A percentile compares a stretch with the other conserved stretches of the same genome.
These are phyloP conservation scores for Pisolithus albus DNA, from an alignment of 768 basidiomycete genomes.

Conservation along the genomic window DNA sequence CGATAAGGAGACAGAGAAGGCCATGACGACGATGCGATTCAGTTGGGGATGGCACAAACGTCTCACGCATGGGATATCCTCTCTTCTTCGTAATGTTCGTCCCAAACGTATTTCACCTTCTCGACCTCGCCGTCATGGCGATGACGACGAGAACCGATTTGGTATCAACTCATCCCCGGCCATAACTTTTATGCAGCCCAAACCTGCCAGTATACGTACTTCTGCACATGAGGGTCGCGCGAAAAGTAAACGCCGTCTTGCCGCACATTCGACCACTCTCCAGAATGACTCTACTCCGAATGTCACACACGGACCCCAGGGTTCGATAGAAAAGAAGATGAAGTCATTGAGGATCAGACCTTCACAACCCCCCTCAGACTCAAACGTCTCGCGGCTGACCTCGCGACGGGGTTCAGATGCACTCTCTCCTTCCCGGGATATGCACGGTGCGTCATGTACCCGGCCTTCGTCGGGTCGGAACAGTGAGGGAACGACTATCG, in stretches of 20 bases:
- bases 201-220: constrained; percentile 14
- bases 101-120: constrained; percentile 12
- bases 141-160: constrained; percentile 18
- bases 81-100: constrained; percentile 42
- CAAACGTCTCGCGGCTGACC: constrained; percentile 1
- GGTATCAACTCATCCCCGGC: constrained; percentile 29
- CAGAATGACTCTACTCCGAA: constrained; percentile 19
- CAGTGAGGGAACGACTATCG: constrained; percentile 13
- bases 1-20: constrained; percentile 69
- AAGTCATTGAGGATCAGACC: constrained; percentile 13
- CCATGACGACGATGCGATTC: constrained; percentile 60
- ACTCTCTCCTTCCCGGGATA: constrained; percentile 17
- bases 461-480: constrained; percentile 19
- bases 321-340: constrained; percentile 30
- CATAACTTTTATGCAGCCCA: constrained; percentile 18
- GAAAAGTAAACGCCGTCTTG: constrained; percentile 24
- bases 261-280: constrained; percentile 11
- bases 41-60: constrained; percentile 50
- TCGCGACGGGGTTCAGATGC: constrained; percentile 28
- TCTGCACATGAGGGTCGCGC: constrained; percentile 12
- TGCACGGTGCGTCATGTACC: constrained; percentile 16
- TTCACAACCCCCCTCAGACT: neutral
- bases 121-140: constrained; percentile 9
- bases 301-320: constrained; percentile 20
- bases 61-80: constrained; percentile 38